Base-by-base conservation (phyloP, 2,329 filamentous ascomycete genomes). In the Magnaporthales sp. region DNA sequence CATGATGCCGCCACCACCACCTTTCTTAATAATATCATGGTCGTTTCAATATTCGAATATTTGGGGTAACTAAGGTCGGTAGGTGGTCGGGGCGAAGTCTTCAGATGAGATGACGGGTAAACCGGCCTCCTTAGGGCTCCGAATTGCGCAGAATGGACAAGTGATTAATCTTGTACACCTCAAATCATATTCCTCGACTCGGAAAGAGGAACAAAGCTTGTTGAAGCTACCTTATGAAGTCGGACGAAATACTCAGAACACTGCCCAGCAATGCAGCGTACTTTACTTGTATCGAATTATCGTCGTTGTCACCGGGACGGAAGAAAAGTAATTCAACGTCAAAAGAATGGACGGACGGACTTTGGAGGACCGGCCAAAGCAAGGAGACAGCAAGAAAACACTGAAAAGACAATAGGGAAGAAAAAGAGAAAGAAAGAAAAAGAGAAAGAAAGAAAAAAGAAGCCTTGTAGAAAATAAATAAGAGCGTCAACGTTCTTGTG, bases 211-310 rank as follows among this genome's bases (percentile, higher is more conserved):
- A 24, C 11, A 26, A 7, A 58, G 24, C 22, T 58, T 9, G 54
- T 24, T 46, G 6, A n/a, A 22, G 54, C 54, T 26, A 26, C 5
- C 7, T 58, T 24, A 24, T 29, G n/a, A 38, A 22, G 30, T 46
- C 62, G 30, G n/a, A 64, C 24, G 19, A 64, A 62, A 62, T 15
- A 38, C 51, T 11, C 19, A 46, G 26, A 64, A 27, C 62, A 46
- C 38, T 65, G 63, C 26, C 63, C 63, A 65, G 63, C 63, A 65
- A 65, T 58, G 63, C n/a, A 58, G n/a, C 15, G 11, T 3, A 8
- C 22, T 27, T 61, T 46, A 51, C 19, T 24, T 63, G 27, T 64
- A 46, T 46, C 62, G 30, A n/a, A 58, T 63, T 31, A 32, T 64
- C 62, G 30, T 51, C 26, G 46, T 27, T 32, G 46, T 65, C 63